phyloP scores from a whole-genome alignment of 345 rosid species.

The Draba incana region DNA sequence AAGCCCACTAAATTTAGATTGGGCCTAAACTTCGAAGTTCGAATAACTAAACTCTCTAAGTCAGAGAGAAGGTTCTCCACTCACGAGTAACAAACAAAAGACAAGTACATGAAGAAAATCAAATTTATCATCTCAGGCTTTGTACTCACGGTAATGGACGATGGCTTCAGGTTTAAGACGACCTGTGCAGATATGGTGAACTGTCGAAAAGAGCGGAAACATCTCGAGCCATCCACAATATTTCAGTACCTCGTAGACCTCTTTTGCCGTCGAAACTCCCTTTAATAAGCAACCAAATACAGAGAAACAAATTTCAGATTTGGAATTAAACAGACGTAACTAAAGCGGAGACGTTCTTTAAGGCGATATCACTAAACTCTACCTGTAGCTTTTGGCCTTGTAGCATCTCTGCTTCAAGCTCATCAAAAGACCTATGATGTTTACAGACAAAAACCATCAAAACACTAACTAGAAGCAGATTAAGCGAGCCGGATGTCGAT shows the following conservation, averaged over 20 bases:
- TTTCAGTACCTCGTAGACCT: conserved; percentile 78
- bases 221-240: conserved; percentile 79
- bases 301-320: conserved; percentile 15
- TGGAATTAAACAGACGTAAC: not conserved
- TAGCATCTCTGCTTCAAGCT: conserved; percentile 92
- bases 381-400: conserved; percentile 98
- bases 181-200: conserved; percentile 74
- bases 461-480: conserved; percentile 8
- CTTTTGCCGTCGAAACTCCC: conserved; percentile 93
- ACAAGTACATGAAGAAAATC: not conserved
- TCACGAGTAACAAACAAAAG: not conserved
- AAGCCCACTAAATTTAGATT: conserved; percentile 9
- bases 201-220: conserved; percentile 85
- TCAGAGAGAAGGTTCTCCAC: conserved; percentile 8
- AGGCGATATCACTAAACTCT: not conserved
- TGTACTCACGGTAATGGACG: conserved; percentile 73
- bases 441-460: conserved; percentile 27
- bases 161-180: conserved; percentile 85
- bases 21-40: conserved; percentile 7
- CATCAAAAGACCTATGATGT: conserved; percentile 80
- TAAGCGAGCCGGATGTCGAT: not conserved
- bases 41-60: conserved; percentile 2
- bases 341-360: not conserved
- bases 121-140: conserved; percentile 34
- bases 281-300: conserved; percentile 32